Base-by-base conservation (phyloP, 805 yeast genomes). In the Barnettozyma californica region DNA sequence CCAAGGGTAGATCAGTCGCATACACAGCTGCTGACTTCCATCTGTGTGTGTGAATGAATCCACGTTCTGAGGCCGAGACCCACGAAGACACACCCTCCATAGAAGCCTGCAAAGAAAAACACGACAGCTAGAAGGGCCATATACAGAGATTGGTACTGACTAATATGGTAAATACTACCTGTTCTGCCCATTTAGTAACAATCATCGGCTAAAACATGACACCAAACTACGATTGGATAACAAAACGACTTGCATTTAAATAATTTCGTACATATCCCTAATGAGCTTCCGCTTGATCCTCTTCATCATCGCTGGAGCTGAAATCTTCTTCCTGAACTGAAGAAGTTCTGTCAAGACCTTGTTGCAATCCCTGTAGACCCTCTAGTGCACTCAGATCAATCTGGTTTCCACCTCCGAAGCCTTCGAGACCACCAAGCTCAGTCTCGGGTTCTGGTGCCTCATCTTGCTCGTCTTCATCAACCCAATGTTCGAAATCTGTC, bases 401-500 rank as follows among this genome's bases (percentile, higher is more conserved):
- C 41, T 59, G 65, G 20, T 59, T 53, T 11, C 48, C 52, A 65
- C 71, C 41, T 63, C 68, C 44, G 76, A 79, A 47, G 70, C 76
- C 64, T 64, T 62, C 43, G 38, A 64, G 57, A 53, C 63, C 57
- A 44, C 64, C 70, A 31, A 55, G 64, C 55, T 59, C 50, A 39
- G 66, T 73, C 27, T 58, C 60, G 23, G 53, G 58, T 35, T 46
- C 58, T 6, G 56, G 64, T 25, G 68, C 73, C 39, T 62, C 70
- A 31, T 70, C 76, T 70, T 92, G 99, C 70, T 92, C 99, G 64
- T 92, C 99, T 73, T 92, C 98, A 64, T 92, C 99, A 37, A 87
- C 96, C 99, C 99, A 92, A 68, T 84, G 87, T 72, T 91, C 96
- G 64, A 92, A 92, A 64, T 92, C 98, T 13, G 99, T 92, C 74